Evolutionary conservation across 2,329 filamentous ascomycete genomes (phyloP).

Genomic region (Pleomassaria siparia): DNA sequence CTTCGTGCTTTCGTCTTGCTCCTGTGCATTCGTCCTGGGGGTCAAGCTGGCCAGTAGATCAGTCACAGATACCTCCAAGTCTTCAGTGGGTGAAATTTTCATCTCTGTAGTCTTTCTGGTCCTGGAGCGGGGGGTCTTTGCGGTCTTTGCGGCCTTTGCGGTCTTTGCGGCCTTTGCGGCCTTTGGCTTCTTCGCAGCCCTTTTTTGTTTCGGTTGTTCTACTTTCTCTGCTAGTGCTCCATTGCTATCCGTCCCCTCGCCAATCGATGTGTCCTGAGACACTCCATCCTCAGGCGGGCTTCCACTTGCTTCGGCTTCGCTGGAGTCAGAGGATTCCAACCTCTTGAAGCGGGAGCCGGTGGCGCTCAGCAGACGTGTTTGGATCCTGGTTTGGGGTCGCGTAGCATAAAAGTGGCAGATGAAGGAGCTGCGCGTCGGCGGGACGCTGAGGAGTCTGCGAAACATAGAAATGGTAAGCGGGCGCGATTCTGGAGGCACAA

Average conservation of each 20-base stretch:
- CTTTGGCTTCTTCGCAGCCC: neutral
- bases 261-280: too few species aligned
- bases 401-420: conserved; percentile 26
- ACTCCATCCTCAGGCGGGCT: neutral
- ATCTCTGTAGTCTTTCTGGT: too few species aligned
- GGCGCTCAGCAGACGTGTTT: conserved; percentile 19
- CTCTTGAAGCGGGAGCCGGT: conserved; percentile 6
- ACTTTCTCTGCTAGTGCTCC: neutral
- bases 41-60: neutral
- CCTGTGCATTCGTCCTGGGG: too few species aligned
- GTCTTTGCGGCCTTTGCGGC: neutral
- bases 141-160: neutral
- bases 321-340: neutral
- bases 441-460: conserved; percentile 22
- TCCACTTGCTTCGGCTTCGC: neutral
- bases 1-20: too few species aligned
- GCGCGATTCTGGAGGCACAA: neutral
- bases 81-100: too few species aligned
- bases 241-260: too few species aligned
- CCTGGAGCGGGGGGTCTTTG: too few species aligned
- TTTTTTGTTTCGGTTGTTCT: neutral
- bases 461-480: conserved; percentile 28
- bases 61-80: neutral
- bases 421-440: conserved; percentile 16
- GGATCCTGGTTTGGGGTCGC: conserved; percentile 14